These are phyloP conservation scores for Coprinopsis marcescibilis DNA, from an alignment of 768 basidiomycete genomes.

Conservation along the genomic window DNA sequence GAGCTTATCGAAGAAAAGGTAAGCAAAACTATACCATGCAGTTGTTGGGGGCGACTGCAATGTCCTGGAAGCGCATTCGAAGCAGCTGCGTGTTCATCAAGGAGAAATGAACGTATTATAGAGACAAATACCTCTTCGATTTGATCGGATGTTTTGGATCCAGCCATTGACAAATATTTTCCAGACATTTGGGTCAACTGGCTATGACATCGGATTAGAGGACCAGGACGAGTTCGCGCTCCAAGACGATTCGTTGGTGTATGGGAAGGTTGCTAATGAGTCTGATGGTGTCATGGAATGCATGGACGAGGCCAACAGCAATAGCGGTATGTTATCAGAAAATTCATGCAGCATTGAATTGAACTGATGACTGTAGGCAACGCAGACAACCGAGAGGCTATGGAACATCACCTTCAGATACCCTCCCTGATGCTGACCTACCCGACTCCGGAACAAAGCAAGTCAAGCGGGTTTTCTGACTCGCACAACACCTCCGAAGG, in stretches of 20 bases:
- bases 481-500: background rate
- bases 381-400: background rate
- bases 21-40: no score
- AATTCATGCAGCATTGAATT: background rate
- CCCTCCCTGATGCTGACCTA: slow-evolving; percentile 7
- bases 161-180: background rate
- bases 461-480: slow-evolving; percentile 4
- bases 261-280: background rate
- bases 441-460: slow-evolving; percentile 8
- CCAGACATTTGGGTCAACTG: slow-evolving; percentile 8
- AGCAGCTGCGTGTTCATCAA: no score
- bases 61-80: no score
- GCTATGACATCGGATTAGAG: background rate
- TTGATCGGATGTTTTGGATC: background rate
- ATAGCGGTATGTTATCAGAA: background rate
- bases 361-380: background rate
- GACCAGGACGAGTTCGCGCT: background rate
- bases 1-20: slow-evolving; percentile 8
- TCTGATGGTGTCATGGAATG: background rate
- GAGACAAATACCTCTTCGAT: no score
- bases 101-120: no score
- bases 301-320: background rate
- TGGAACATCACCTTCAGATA: background rate
- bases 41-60: no score
- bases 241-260: background rate